phyloP scores from a whole-genome alignment of 1,284 basidiomycete species.

The Tylopilus orsonianus region DNA sequence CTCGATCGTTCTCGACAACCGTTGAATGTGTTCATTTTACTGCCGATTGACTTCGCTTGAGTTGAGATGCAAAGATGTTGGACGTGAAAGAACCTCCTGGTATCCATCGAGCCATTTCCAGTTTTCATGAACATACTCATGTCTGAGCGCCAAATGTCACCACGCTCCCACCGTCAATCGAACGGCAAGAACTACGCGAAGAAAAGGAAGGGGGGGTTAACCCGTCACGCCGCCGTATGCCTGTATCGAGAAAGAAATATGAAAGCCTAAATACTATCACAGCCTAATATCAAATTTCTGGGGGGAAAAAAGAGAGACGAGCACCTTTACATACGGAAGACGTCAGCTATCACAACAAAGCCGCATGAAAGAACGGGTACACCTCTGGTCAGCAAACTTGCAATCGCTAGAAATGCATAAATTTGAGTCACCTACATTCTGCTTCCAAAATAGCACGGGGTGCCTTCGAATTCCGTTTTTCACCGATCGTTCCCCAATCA shows the following conservation, averaged over 20 bases:
- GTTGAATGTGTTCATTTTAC: not conserved
- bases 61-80: not conserved
- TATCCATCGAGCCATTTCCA: not conserved
- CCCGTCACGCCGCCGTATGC: conserved; percentile 14
- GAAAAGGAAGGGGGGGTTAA: not conserved
- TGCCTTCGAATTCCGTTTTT: not conserved
- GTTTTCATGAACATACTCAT: conserved; percentile 6
- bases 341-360: conserved; percentile 11
- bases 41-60: not conserved
- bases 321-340: conserved; percentile 5
- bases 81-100: not conserved
- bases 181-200: not conserved
- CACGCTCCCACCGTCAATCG: not conserved
- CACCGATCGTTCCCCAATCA: conserved; percentile 5
- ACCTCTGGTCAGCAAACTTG: not conserved
- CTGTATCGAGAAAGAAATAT: not conserved
- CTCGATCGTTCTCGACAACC: not conserved
- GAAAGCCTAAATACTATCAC: conserved; percentile 6
- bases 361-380: conserved; percentile 1
- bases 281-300: conserved; percentile 14
- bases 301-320: conserved; percentile 12
- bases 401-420: not conserved
- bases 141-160: not conserved
- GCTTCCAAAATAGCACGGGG: not conserved
- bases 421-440: no score